These are phyloP conservation scores for Symmetrospora coprosmae DNA, from an alignment of 768 basidiomycete genomes.

Conservation along the genomic window DNA sequence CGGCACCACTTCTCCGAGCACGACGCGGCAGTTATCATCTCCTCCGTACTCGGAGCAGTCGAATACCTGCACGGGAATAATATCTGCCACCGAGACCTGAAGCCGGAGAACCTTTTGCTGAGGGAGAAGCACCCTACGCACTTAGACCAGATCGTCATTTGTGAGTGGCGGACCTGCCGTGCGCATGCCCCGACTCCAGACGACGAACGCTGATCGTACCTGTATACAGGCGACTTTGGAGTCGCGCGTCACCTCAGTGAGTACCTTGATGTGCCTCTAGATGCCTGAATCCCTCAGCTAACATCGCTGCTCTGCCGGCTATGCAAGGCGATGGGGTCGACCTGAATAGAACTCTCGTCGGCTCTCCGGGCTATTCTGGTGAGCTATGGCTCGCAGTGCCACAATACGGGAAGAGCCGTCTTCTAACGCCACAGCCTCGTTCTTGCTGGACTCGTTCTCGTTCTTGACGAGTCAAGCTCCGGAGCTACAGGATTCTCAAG, in stretches of 20 bases:
- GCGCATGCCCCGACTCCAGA: too few species aligned
- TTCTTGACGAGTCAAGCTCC: slow-evolving; percentile 45
- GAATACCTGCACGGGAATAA: slow-evolving; percentile 78
- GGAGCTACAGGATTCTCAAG: slow-evolving; percentile 34
- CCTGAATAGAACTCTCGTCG: slow-evolving; percentile 34
- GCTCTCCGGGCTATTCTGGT: slow-evolving; percentile 31
- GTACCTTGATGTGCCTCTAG: too few species aligned
- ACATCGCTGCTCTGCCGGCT: too few species aligned
- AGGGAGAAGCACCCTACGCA: slow-evolving; percentile 34
- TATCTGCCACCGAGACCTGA: slow-evolving; percentile 92
- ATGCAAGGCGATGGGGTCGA: too few species aligned
- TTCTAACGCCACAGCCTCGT: too few species aligned
- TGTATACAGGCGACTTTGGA: slow-evolving; percentile 95
- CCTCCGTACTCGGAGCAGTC: slow-evolving; percentile 44
- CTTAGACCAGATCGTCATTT: slow-evolving; percentile 77
- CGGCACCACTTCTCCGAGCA: slow-evolving; percentile 85
- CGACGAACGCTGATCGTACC: too few species aligned
- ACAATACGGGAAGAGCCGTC: too few species aligned
- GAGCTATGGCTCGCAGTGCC: not conserved
- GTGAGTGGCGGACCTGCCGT: too few species aligned
- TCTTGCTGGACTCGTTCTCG: too few species aligned
- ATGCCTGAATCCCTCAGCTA: too few species aligned
- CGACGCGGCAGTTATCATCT: slow-evolving; percentile 64
- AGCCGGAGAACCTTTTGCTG: slow-evolving; percentile 87
- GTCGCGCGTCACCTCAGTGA: slow-evolving; percentile 44